phyloP scores from a whole-genome alignment of 257 asterid genomes.

The Ilex aquifolium region DNA sequence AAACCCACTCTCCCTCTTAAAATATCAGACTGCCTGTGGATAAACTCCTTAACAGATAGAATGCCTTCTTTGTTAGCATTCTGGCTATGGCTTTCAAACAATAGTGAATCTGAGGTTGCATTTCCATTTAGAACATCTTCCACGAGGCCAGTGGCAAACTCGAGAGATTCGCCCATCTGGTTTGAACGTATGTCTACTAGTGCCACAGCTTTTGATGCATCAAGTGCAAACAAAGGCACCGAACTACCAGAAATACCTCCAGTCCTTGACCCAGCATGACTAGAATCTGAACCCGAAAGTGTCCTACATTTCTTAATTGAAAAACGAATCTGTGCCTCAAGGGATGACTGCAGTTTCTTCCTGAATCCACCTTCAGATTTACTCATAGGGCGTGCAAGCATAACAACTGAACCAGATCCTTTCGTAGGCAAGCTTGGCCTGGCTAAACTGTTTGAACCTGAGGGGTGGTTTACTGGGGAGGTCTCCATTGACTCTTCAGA shows the following conservation, averaged over 20 bases:
- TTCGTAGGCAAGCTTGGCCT: constrained; percentile 50
- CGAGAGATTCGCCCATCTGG: constrained; percentile 79
- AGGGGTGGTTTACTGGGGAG: constrained; percentile 33
- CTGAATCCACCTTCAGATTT: constrained; percentile 64
- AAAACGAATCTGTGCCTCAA: constrained; percentile 95
- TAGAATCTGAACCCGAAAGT: constrained; percentile 68
- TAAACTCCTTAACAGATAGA: constrained; percentile 76
- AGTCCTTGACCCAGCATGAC: constrained; percentile 54
- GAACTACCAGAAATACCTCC: constrained; percentile 42
- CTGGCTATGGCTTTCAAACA: constrained; percentile 68
- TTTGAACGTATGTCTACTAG: constrained; percentile 58
- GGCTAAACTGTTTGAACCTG: constrained; percentile 34
- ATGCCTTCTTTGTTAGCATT: constrained; percentile 61
- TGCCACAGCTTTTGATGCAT: constrained; percentile 75
- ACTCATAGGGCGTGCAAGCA: constrained; percentile 68
- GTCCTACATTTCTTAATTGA: constrained; percentile 80
- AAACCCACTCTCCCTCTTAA: constrained; percentile 73
- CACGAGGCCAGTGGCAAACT: constrained; percentile 67
- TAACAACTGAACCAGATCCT: constrained; percentile 73
- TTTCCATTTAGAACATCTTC: constrained; percentile 74
- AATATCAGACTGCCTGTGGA: constrained; percentile 66
- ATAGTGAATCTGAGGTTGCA: constrained; percentile 84
- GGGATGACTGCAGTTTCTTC: constrained; percentile 88
- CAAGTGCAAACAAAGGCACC: constrained; percentile 73
- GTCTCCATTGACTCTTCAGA: constrained; percentile 50